Evolutionary conservation across 768 basidiomycete genomes (phyloP).

Genomic region (Termitomyces sp.): DNA sequence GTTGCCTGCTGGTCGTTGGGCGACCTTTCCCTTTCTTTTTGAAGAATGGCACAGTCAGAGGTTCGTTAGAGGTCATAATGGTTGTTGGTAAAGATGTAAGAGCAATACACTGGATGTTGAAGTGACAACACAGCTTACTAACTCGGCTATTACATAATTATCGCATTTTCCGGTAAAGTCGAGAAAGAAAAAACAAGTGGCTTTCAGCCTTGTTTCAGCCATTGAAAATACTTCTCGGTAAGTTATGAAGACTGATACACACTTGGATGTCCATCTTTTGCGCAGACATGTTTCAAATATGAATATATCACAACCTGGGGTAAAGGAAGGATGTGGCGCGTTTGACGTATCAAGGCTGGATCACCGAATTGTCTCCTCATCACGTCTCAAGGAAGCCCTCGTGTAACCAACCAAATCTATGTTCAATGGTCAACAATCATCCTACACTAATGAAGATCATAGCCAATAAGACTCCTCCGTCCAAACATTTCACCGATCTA

Average conservation of each 20-base stretch:
- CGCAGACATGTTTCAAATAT: neutral
- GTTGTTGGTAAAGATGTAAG: slow-evolving; percentile 10
- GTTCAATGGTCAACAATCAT: slow-evolving; percentile 5
- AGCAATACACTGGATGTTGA: neutral
- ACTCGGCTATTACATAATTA: slow-evolving; percentile 4
- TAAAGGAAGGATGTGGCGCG: neutral
- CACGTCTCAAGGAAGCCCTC: neutral
- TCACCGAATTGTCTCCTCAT: neutral
- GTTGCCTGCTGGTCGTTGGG: slow-evolving; percentile 71
- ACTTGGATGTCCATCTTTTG: neutral
- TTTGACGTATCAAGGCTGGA: neutral
- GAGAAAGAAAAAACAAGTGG: neutral
- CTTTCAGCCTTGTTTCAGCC: too few relatives aligned
- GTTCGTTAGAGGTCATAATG: slow-evolving; percentile 36
- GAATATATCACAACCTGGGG: neutral
- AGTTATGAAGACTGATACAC: neutral
- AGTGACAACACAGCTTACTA: slow-evolving; percentile 4
- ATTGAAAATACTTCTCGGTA: neutral
- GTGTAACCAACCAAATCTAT: slow-evolving; percentile 6
- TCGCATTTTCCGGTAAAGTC: neutral
- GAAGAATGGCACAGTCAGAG: slow-evolving; percentile 77
- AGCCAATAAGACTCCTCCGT: slow-evolving; percentile 75
- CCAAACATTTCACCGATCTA: slow-evolving; percentile 89
- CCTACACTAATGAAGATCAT: slow-evolving; percentile 52
- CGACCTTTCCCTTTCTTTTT: slow-evolving; percentile 78